Evolutionary conservation across 2,329 filamentous ascomycete genomes (phyloP), one percentile per base, ranked within the genome.

Genomic region (Bipolaris sorokiniana): DNA sequence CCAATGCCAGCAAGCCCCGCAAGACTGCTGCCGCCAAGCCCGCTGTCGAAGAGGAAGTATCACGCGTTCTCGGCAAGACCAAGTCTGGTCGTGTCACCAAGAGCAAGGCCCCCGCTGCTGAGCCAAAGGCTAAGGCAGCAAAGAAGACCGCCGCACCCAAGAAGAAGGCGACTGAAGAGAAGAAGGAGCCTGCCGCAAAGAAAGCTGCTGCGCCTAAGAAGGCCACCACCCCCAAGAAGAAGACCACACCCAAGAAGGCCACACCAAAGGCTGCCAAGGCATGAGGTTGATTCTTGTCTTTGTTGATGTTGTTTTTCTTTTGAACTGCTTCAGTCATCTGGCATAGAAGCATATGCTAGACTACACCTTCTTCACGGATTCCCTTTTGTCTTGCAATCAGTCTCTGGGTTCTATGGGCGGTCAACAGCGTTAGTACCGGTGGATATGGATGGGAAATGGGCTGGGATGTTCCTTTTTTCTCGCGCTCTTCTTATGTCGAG

Each of bases 11-110:
- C 69, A 79, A 78, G 69, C 73, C 77, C 26, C 76, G 79, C 66
- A 84, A 83, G 69, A 77, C 82, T 38, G 76, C 61, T 3, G 45
- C 66, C 34, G 87, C 86, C 34, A 87, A 86, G 15, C 85, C 87
- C 56, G 88, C 88, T 64, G 81, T 89, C 48, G 84, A 88, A 55
- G 88, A 91, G 66, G 88, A 89, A 79, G 83, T 87, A 62, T 72
- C 80, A 20, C 87, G 88, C 71, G 83, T 89, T 47, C 80, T 92
- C 50, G 86, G 84, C 76, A 93, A 91, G 86, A 93, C 91, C 77
- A 95, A 95, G 86, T 88, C 90, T 51, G 91, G 92, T 47, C 89
- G 92, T 67, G 89, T 96, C 69, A 86, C 89, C 69, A 96, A 95
- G 86, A 81, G 83, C 22, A 80, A 82, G 36, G 79, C 81, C 55